A percentile compares a stretch with the other conserved stretches of the same genome.
Evolutionary conservation across 305 asterid species (phyloP).

Genomic region (Fraxinus ornus): DNA sequence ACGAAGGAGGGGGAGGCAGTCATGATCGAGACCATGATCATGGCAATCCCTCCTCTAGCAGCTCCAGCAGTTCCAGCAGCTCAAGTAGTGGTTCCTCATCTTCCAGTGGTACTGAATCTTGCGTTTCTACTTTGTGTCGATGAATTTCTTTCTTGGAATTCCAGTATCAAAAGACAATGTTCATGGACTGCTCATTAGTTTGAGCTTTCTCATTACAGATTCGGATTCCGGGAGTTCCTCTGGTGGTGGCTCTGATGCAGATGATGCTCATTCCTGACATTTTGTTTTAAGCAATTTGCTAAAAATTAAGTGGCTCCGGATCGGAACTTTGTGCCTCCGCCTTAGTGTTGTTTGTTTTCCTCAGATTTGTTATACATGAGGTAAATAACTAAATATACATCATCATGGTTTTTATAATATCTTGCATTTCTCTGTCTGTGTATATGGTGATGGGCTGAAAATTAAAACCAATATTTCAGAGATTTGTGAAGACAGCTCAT

Average conservation of each 20-base stretch:
- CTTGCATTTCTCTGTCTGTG: not conserved
- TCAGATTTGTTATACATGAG: constrained; percentile 22
- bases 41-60: constrained; percentile 56
- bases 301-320: not conserved
- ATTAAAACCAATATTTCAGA: not conserved
- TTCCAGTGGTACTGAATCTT: constrained; percentile 70
- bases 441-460: not conserved
- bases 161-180: constrained; percentile 20
- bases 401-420: not conserved
- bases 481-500: not conserved
- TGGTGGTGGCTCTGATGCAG: constrained; percentile 94
- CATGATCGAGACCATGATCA: constrained; percentile 1
- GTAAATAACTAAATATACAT: constrained; percentile 29
- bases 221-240: constrained; percentile 97
- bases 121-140: constrained; percentile 50
- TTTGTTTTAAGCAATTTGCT: constrained; percentile 4
- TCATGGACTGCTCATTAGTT: constrained; percentile 34
- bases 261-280: constrained; percentile 84
- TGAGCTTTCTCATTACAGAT: constrained; percentile 63
- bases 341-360: constrained; percentile 11
- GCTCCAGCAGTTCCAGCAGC: constrained; percentile 86
- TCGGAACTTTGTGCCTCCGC: not conserved
- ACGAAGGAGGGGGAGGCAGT: constrained; percentile 47
- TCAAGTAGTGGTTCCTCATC: constrained; percentile 93
- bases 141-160: constrained; percentile 24